These are phyloP conservation scores for Hypoxylon sp. DNA, from an alignment of 2,329 filamentous ascomycete genomes.

Conservation along the genomic window DNA sequence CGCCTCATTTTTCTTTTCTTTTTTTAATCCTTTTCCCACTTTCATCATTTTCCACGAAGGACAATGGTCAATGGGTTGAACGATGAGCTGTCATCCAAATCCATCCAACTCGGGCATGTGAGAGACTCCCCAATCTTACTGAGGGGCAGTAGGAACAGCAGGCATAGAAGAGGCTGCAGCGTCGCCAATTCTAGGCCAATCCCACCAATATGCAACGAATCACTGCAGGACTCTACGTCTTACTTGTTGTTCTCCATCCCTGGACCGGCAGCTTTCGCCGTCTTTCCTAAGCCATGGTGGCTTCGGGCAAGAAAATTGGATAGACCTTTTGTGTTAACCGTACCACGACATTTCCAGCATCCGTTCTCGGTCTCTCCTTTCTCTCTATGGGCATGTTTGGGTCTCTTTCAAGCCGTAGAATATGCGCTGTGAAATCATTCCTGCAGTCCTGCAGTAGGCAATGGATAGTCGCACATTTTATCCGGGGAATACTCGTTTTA, in stretches of 20 bases:
- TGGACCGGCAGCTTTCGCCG: slow-evolving; percentile 25
- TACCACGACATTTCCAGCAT: slow-evolving; percentile 22
- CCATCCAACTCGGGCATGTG: slow-evolving; percentile 34
- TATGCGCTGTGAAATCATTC: slow-evolving; percentile 30
- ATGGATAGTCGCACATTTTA: slow-evolving; percentile 31
- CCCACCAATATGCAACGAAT: slow-evolving; percentile 43
- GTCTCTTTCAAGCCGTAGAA: slow-evolving; percentile 21
- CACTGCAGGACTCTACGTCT: slow-evolving; percentile 36
- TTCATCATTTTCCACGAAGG: slow-evolving; percentile 26
- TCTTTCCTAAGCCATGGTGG: slow-evolving; percentile 10
- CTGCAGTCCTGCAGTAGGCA: slow-evolving; percentile 17
- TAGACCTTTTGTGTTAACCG: slow-evolving; percentile 15
- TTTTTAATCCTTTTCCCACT: slow-evolving; percentile 25
- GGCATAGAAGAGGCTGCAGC: slow-evolving; percentile 31
- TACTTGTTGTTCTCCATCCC: slow-evolving; percentile 15
- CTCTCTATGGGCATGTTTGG: slow-evolving; percentile 27
- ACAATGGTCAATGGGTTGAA: slow-evolving; percentile 41
- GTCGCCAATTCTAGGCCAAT: slow-evolving; percentile 45
- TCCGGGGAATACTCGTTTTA: slow-evolving; percentile 34
- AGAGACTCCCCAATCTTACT: slow-evolving; percentile 38
- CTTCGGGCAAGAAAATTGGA: slow-evolving; percentile 8
- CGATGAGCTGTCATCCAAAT: slow-evolving; percentile 41
- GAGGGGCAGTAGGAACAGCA: slow-evolving; percentile 37
- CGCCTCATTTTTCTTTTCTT: slow-evolving; percentile 35
- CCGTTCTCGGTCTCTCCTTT: slow-evolving; percentile 12